Evolutionary conservation across 163 green algal genomes (phyloP).

Genomic region (Chlamydomonas reinhardtii): DNA sequence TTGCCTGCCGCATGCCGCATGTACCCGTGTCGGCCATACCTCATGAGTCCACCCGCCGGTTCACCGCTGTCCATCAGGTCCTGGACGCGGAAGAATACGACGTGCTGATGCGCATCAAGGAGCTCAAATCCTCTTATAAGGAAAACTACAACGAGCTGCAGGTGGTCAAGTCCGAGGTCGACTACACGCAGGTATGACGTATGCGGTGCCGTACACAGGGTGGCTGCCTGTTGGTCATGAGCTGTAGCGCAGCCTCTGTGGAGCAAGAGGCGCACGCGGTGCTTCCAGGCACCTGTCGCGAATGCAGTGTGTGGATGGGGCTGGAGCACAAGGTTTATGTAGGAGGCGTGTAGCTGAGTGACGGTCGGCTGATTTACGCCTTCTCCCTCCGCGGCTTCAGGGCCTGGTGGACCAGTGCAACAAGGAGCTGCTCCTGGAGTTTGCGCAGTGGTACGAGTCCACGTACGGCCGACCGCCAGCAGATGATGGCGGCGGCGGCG

Average conservation of each 20-base stretch:
- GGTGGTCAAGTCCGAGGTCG: conserved; percentile 71
- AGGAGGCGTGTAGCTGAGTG: no score
- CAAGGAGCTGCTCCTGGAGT: conserved; percentile 71
- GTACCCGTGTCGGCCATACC: no score
- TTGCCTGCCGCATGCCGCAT: no score
- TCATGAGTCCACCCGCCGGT: no score
- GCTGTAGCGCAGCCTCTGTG: no score
- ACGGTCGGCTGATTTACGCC: no score
- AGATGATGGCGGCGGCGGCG: neutral
- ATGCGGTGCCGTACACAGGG: no score
- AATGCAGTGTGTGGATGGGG: no score
- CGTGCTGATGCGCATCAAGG: conserved; percentile 56
- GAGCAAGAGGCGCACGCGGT: no score
- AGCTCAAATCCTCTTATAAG: conserved; percentile 73
- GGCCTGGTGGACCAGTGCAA: conserved; percentile 68
- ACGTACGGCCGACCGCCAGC: conserved; percentile 35
- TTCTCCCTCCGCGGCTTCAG: neutral
- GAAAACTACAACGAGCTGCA: conserved; percentile 72
- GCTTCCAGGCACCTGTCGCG: no score
- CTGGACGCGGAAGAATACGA: conserved; percentile 61
- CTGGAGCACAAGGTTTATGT: no score
- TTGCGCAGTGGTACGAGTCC: conserved; percentile 64
- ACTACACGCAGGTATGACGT: conserved; percentile 78
- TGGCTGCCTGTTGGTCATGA: no score
- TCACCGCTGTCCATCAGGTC: neutral